Percentiles rank a stretch among this genome's conserved stretches.
These are phyloP conservation scores for Geotrichum europaeum DNA, from an alignment of 1,139 yeast species.

Conservation along the genomic window DNA sequence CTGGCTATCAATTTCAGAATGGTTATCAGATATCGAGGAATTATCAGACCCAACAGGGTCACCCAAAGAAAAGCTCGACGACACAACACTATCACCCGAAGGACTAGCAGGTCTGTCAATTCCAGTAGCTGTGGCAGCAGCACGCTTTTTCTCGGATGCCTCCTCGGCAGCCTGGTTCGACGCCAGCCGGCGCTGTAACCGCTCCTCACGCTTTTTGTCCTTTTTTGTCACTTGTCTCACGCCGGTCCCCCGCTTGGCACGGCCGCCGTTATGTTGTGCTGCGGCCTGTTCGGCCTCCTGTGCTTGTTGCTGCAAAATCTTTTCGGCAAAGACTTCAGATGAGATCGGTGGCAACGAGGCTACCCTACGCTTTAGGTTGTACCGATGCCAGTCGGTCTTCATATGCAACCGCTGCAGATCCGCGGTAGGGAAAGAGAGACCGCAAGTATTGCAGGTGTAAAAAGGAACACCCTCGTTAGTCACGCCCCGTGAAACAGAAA, in stretches of 20 bases:
- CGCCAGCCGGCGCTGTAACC: constrained; percentile 25
- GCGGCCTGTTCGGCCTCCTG: constrained; percentile 42
- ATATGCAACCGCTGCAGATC: constrained; percentile 83
- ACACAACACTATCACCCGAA: constrained; percentile 39
- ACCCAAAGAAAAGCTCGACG: constrained; percentile 63
- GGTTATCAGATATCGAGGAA: constrained; percentile 30
- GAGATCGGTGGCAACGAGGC: constrained; percentile 76
- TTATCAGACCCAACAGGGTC: constrained; percentile 41
- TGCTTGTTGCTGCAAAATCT: constrained; percentile 44
- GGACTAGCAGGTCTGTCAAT: constrained; percentile 13
- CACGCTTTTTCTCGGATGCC: constrained; percentile 8
- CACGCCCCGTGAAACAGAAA: constrained; percentile 18
- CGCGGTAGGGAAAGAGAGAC: constrained; percentile 66
- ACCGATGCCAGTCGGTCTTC: constrained; percentile 96
- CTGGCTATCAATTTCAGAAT: constrained; percentile 21
- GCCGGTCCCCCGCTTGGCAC: constrained; percentile 27
- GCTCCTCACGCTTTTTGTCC: constrained; percentile 36
- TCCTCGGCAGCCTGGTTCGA: constrained; percentile 17
- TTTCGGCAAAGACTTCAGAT: constrained; percentile 77
- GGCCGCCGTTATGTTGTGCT: constrained; percentile 29
- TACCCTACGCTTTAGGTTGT: constrained; percentile 85
- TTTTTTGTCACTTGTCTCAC: constrained; percentile 35
- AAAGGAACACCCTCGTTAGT: constrained; percentile 22
- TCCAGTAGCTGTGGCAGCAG: neutral
- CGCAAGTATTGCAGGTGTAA: constrained; percentile 82